Evolutionary conservation across 2,329 filamentous ascomycete species (phyloP).

Genomic region (Colletotrichum sp.): DNA sequence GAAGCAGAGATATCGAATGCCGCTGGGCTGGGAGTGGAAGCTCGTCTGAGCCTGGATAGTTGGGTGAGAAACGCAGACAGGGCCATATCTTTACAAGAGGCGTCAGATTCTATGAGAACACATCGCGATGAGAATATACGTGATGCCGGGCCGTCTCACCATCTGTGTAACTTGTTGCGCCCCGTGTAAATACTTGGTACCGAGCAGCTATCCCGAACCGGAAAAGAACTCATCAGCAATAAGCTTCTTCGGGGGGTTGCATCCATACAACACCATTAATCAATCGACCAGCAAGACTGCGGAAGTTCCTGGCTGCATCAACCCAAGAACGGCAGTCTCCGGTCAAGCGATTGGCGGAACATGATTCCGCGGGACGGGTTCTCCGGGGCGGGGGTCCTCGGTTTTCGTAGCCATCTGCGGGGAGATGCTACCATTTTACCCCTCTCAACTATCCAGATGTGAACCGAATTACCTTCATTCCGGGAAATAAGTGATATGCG

Average conservation of each 20-base stretch:
- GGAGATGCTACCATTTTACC: not conserved
- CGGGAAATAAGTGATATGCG: not conserved
- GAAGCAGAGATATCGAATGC: not conserved
- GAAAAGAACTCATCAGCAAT: not conserved
- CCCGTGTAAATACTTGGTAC: not conserved
- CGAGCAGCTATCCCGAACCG: not conserved
- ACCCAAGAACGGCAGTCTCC: not conserved
- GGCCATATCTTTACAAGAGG: not conserved
- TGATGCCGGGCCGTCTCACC: not conserved
- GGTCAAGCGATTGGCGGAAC: conserved; percentile 9
- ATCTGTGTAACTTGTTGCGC: not conserved
- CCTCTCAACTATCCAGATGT: not conserved
- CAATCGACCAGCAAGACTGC: not conserved
- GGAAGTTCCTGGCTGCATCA: not conserved
- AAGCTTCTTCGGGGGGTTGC: not conserved
- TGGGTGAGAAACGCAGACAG: not conserved
- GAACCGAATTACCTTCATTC: not conserved
- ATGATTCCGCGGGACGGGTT: not conserved
- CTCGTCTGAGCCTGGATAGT: not conserved
- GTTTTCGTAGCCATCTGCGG: not conserved
- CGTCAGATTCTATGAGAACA: not conserved
- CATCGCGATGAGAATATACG: not conserved
- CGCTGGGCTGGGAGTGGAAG: not conserved
- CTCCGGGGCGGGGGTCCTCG: not conserved
- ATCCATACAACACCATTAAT: not conserved